phyloP scores from a whole-genome alignment of 208 protist species.

The Histomonas meleagridis region DNA sequence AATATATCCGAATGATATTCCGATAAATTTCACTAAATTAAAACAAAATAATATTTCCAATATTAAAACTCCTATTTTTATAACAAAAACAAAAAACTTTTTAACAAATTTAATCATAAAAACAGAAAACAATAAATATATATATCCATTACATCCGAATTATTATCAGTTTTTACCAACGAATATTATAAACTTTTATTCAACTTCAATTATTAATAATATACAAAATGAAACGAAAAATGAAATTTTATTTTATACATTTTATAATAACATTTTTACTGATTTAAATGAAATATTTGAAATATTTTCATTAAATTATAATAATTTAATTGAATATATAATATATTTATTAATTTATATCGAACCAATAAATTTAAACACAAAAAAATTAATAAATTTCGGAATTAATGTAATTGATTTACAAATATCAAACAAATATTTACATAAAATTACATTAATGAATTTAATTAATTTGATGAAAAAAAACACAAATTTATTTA shows the following conservation, averaged over 20 bases:
- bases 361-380: not conserved
- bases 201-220: not conserved
- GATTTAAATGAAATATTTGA: not conserved
- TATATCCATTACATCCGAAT: not conserved
- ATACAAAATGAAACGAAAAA: not conserved
- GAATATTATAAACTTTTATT: not conserved
- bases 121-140: too few species aligned
- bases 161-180: not conserved
- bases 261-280: not conserved
- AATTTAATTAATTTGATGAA: not conserved
- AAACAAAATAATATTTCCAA: not conserved
- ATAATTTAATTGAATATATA: not conserved
- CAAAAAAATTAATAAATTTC: not conserved
- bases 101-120: not conserved
- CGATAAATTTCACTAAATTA: not conserved
- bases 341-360: not conserved
- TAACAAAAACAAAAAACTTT: too few species aligned
- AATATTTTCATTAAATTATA: not conserved
- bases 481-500: not conserved
- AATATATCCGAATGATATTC: not conserved
- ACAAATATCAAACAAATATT: not conserved
- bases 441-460: not conserved
- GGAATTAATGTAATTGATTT: not conserved
- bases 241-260: not conserved
- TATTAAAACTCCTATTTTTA: too few species aligned